Percentiles rank a stretch among this genome's conserved stretches.
Evolutionary conservation across 23 red algal species (phyloP).

Genomic region (Gracilaria gracilis): DNA sequence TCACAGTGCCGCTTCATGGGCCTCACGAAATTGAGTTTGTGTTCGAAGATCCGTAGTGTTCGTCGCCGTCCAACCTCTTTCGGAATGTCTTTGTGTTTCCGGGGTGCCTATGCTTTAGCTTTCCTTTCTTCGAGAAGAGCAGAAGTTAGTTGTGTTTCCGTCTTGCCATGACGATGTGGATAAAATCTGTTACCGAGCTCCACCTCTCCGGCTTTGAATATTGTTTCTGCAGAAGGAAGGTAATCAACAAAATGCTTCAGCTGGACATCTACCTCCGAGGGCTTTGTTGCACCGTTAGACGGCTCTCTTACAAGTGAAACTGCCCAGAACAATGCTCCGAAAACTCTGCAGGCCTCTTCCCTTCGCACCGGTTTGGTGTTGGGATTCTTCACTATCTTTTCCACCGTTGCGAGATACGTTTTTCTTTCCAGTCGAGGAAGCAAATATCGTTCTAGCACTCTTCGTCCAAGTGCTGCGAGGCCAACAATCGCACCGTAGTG

Average conservation of each 20-base stretch:
- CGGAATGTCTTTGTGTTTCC: too few relatives aligned
- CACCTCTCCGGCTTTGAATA: slow-evolving; percentile 6
- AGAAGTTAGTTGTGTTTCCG: slow-evolving; percentile 5
- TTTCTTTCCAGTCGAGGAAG: slow-evolving; percentile 45
- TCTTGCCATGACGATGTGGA: slow-evolving; percentile 13
- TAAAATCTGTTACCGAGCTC: slow-evolving; percentile 4
- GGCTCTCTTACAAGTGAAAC: slow-evolving; percentile 32
- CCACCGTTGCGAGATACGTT: slow-evolving; percentile 3
- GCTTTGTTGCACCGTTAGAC: not conserved
- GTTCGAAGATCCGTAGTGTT: not conserved
- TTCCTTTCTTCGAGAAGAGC: slow-evolving; percentile 1
- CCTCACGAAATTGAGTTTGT: slow-evolving; percentile 17
- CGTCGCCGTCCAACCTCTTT: not conserved
- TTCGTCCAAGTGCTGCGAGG: slow-evolving; percentile 50
- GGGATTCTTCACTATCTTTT: slow-evolving; percentile 7
- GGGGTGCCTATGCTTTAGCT: not conserved
- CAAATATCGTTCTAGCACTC: slow-evolving; percentile 45
- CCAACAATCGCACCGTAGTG: slow-evolving; percentile 87
- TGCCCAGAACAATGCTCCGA: slow-evolving; percentile 60
- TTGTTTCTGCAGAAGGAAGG: not conserved
- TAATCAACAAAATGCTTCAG: slow-evolving; percentile 8
- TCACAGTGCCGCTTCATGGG: not conserved
- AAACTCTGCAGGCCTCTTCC: slow-evolving; percentile 44
- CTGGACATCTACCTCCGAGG: slow-evolving; percentile 16
- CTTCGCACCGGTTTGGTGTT: slow-evolving; percentile 30